A percentile compares a stretch with the other conserved stretches of the same genome.
Conservation (phyloP, 2,329 filamentous ascomycete genomes). For the Sporothrix globosa region DNA sequence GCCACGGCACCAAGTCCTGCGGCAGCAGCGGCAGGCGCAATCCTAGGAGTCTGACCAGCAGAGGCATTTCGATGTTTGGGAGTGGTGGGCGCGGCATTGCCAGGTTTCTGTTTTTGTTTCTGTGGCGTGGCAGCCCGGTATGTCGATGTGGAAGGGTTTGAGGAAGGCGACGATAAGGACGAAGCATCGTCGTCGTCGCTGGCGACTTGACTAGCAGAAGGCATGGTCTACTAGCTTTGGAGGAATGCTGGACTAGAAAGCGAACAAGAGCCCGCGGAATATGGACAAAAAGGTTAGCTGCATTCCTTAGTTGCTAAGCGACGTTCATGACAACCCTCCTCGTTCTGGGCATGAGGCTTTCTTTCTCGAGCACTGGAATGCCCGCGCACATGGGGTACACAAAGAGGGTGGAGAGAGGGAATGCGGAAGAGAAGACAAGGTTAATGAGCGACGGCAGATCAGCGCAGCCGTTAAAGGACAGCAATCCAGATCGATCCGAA, state of each 20-base stretch:
- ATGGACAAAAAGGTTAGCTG: constrained; percentile 29
- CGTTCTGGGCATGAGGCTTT: not conserved
- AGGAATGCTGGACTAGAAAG: constrained; percentile 19
- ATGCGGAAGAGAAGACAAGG: not conserved
- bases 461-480: not conserved
- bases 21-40: constrained; percentile 46
- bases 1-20: constrained; percentile 38
- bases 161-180: constrained; percentile 10
- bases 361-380: constrained; percentile 10
- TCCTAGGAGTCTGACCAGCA: constrained; percentile 47
- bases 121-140: constrained; percentile 31
- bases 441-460: constrained; percentile 7
- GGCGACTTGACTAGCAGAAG: constrained; percentile 32
- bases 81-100: constrained; percentile 36
- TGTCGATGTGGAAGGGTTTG: constrained; percentile 29
- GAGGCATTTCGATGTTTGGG: constrained; percentile 39
- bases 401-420: not conserved
- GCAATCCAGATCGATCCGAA: not conserved
- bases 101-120: constrained; percentile 32
- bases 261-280: not conserved
- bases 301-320: constrained; percentile 25
- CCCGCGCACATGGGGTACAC: constrained; percentile 18
- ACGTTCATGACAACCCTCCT: not conserved
- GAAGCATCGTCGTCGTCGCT: constrained; percentile 32
- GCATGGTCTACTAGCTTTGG: constrained; percentile 35